Evolutionary conservation across 805 yeast species (phyloP).

Genomic region (Saccharomycopsis babjevae): DNA sequence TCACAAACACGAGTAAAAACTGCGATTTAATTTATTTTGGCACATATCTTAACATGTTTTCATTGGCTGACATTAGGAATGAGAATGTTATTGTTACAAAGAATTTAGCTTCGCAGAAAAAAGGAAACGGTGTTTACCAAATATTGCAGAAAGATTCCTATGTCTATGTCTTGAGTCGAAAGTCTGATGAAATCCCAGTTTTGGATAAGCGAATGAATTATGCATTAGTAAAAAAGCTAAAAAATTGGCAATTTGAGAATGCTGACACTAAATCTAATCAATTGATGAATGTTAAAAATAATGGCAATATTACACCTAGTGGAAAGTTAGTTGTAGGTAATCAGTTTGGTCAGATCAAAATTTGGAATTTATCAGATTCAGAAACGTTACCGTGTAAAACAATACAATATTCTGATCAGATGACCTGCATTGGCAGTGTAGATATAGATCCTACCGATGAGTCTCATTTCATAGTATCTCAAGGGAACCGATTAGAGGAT

Average conservation of each 20-base stretch:
- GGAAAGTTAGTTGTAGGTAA: slow-evolving; percentile 24
- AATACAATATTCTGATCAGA: neutral
- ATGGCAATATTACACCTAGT: slow-evolving; percentile 19
- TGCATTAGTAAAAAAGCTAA: slow-evolving; percentile 12
- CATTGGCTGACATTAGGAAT: slow-evolving; percentile 21
- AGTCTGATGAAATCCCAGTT: slow-evolving; percentile 24
- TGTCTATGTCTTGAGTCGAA: slow-evolving; percentile 27
- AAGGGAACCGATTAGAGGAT: neutral
- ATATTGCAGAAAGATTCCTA: slow-evolving; percentile 28
- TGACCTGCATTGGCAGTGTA: neutral
- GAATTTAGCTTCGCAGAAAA: slow-evolving; percentile 5
- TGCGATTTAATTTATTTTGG: slow-evolving; percentile 22
- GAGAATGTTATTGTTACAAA: neutral
- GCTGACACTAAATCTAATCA: neutral
- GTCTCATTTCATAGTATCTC: neutral
- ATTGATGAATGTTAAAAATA: slow-evolving; percentile 21
- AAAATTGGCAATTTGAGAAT: slow-evolving; percentile 1
- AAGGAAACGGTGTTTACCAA: slow-evolving; percentile 29
- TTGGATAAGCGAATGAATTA: slow-evolving; percentile 28
- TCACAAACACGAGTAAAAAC: slow-evolving; percentile 16
- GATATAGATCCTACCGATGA: neutral
- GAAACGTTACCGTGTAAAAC: neutral
- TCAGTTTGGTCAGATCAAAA: slow-evolving; percentile 15
- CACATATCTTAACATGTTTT: slow-evolving; percentile 24
- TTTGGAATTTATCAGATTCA: slow-evolving; percentile 2